These are phyloP conservation scores for Sherardia arvensis DNA, from an alignment of 257 asterid species.

Conservation along the genomic window DNA sequence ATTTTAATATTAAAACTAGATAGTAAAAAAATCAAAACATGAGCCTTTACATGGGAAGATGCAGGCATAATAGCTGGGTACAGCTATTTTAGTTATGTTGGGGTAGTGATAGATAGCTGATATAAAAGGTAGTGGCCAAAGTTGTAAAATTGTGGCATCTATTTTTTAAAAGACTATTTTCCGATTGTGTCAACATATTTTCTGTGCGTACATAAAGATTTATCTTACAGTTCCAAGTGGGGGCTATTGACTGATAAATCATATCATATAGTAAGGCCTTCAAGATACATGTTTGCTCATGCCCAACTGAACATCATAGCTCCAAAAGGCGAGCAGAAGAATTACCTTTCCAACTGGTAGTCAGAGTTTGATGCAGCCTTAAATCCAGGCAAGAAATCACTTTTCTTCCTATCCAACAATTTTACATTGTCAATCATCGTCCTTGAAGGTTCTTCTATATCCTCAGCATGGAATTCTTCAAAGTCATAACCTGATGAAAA, in stretches of 20 bases:
- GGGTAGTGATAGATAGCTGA: too few species aligned
- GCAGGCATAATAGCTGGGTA: too few species aligned
- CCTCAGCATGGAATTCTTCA: conserved; percentile 68
- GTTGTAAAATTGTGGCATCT: too few species aligned
- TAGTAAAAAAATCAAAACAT: too few species aligned
- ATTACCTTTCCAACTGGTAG: conserved; percentile 58
- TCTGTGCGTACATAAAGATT: neutral
- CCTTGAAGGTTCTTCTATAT: conserved; percentile 73
- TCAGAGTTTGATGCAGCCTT: conserved; percentile 65
- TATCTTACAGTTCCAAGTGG: neutral
- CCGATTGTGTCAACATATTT: neutral
- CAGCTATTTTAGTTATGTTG: too few species aligned
- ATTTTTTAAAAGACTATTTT: too few species aligned
- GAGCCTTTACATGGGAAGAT: too few species aligned
- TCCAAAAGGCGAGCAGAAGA: neutral
- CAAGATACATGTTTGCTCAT: neutral
- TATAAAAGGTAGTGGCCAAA: too few species aligned
- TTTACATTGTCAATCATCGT: conserved; percentile 42
- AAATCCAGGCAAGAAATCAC: conserved; percentile 63
- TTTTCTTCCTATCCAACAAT: conserved; percentile 46
- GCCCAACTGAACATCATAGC: neutral
- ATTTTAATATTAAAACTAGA: too few species aligned
- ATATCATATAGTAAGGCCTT: neutral
- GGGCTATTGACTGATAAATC: neutral
- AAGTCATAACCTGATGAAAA: conserved; percentile 59